Base-by-base conservation (phyloP, 2,329 filamentous ascomycete species). In the Diaporthe humulicola region DNA sequence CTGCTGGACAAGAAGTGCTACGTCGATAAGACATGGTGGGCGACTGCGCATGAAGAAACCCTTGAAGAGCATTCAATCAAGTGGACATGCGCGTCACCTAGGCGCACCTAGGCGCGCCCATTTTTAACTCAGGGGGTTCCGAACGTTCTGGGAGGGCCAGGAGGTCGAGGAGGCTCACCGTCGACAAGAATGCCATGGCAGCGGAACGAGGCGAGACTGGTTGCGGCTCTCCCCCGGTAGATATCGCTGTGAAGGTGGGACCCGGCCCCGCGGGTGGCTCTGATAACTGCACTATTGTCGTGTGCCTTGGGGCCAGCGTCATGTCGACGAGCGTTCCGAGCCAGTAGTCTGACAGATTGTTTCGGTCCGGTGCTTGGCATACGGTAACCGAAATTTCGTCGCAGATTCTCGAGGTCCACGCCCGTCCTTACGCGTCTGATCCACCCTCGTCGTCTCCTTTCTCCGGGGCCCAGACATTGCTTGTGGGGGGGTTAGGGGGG, bases 81-180 rank as follows among this genome's bases (percentile, higher is more conserved):
- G 61, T 67, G 61, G 61, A 50, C 19, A 45, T 52, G 61, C 42
- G 61, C 61, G 61, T 67, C 61, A 38, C 14, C 61, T 36, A 30
- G 61, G 19, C 28, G 17, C 61, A 25, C 61, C 61, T 36, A 30
- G 61, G 19, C 28, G 17, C 61, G 19, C 61, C 61, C 61, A 67
- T 67, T 67, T 52, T 67, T 36, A 25, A 25, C 42, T 67, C 42
- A 67, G 61, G 61, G 61, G 58, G 38, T 9, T 9, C 17, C 38
- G 38, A 30, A 45, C 22, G n/a, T 30, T 64, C n/a, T 19, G 4
- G 57, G 57, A 42, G 33, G 22, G 60, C 40, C 60, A 33, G 10
- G 40, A 48, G 40, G 60, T 30, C 38, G 25, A 50, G 9, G 42
- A 48, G 57, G 61, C 61, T 66, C 61, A 66, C 42, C 42, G 42